phyloP scores from a whole-genome alignment of 2,329 filamentous ascomycete genomes.

The Cryphonectria carpinicola region DNA sequence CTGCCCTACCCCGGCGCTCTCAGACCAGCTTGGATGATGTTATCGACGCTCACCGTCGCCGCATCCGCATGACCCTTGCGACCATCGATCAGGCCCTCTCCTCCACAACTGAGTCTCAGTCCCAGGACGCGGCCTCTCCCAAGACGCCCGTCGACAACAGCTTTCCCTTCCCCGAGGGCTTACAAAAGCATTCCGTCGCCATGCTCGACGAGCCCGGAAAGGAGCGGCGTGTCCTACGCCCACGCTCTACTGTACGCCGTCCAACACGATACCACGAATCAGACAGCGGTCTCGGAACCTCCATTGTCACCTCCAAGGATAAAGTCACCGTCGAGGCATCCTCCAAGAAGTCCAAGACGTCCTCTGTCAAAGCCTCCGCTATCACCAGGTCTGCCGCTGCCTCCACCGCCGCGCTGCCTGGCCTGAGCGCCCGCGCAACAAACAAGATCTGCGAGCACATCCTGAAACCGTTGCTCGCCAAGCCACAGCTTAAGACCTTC shows the following conservation, averaged over 20 bases:
- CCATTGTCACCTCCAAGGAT: slow-evolving; percentile 66
- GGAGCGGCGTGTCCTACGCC: slow-evolving; percentile 56
- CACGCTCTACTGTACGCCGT: slow-evolving; percentile 54
- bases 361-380: slow-evolving; percentile 51
- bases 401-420: slow-evolving; percentile 54
- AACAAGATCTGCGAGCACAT: slow-evolving; percentile 81
- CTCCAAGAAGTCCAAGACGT: slow-evolving; percentile 43
- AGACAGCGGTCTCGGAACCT: slow-evolving; percentile 88
- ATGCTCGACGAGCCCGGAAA: slow-evolving; percentile 48
- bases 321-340: slow-evolving; percentile 51
- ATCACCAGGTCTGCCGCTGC: slow-evolving; percentile 64
- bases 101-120: slow-evolving; percentile 42
- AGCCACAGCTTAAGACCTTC: slow-evolving; percentile 76
- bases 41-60: slow-evolving; percentile 69
- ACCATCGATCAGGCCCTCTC: slow-evolving; percentile 67
- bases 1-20: slow-evolving; percentile 65
- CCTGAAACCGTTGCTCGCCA: slow-evolving; percentile 75
- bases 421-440: slow-evolving; percentile 70
- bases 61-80: slow-evolving; percentile 67
- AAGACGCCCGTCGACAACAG: slow-evolving; percentile 57
- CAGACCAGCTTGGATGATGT: slow-evolving; percentile 74
- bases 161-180: slow-evolving; percentile 61
- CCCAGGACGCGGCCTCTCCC: slow-evolving; percentile 32
- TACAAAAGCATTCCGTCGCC: slow-evolving; percentile 60
- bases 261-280: slow-evolving; percentile 71